Conservation (phyloP, 257 asterid genomes). For the Handroanthus guayacan region DNA sequence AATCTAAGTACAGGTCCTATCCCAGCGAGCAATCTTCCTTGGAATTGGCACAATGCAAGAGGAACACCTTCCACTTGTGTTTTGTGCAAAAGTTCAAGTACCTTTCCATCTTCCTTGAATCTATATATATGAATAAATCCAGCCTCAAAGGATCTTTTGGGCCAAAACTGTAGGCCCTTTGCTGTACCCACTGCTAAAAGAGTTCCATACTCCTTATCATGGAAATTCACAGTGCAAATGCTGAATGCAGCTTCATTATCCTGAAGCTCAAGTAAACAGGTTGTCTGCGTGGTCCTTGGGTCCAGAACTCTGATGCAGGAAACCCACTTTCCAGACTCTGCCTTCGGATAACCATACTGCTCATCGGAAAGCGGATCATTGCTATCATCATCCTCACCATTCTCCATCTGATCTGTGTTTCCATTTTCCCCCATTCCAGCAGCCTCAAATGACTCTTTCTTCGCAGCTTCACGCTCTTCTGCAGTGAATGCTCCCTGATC, state of each 20-base stretch:
- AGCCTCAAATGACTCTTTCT: conserved; percentile 84
- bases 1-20: conserved; percentile 91
- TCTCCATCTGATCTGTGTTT: conserved; percentile 75
- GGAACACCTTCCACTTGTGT: conserved; percentile 98
- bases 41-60: conserved; percentile 93
- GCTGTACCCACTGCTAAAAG: conserved; percentile 97
- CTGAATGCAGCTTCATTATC: conserved; percentile 99
- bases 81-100: conserved; percentile 94
- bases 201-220: conserved; percentile 94
- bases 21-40: conserved; percentile 94
- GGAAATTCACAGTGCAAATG: conserved; percentile 93
- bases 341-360: conserved; percentile 98
- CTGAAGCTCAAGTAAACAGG: conserved; percentile 97
- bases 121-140: conserved; percentile 93
- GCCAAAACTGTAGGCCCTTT: conserved; percentile 94
- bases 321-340: conserved; percentile 93
- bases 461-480: conserved; percentile 96
- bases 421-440: conserved; percentile 84
- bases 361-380: conserved; percentile 91
- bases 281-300: conserved; percentile 83
- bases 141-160: conserved; percentile 84
- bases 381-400: conserved; percentile 86
- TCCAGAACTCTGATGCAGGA: conserved; percentile 97
- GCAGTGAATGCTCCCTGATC: conserved; percentile 98
- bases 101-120: conserved; percentile 95